phyloP scores from a whole-genome alignment of 164 flowering plant genomes.

The Houttuynia cordata region DNA sequence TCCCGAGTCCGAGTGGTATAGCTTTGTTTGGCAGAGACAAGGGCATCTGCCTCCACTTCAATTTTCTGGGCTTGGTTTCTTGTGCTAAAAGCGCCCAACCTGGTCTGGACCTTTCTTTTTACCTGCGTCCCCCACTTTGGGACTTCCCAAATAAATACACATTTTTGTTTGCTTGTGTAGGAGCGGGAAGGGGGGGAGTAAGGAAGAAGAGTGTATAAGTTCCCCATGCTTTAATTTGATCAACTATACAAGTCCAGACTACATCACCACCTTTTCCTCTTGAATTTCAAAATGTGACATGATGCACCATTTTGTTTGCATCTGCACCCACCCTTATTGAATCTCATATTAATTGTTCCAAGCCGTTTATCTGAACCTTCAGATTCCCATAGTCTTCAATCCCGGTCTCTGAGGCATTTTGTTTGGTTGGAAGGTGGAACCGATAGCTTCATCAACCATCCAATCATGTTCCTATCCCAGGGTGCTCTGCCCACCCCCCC shows the following conservation, averaged over 20 bases:
- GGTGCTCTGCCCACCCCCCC: no score
- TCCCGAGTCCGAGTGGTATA: slow-evolving; percentile 1
- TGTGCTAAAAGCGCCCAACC: slow-evolving; percentile 2
- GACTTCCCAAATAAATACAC: not conserved
- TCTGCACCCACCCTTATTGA: no score
- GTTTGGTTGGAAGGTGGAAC: slow-evolving; percentile 5
- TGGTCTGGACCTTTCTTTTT: not conserved
- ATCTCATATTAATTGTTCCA: no score
- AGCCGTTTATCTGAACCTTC: not conserved
- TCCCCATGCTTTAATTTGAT: slow-evolving; percentile 5
- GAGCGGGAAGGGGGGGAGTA: no score
- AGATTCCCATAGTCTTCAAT: no score
- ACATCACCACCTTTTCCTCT: slow-evolving; percentile 8
- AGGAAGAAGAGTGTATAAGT: no score
- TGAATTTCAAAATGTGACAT: not conserved
- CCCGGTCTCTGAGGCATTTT: not conserved
- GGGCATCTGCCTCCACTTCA: slow-evolving; percentile 4
- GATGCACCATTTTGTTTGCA: not conserved
- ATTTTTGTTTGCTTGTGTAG: no score
- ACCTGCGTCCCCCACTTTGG: slow-evolving; percentile 3
- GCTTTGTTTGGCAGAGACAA: slow-evolving; percentile 4
- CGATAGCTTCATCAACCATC: not conserved
- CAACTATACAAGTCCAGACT: not conserved
- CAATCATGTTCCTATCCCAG: slow-evolving; percentile 10
- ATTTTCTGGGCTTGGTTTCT: slow-evolving; percentile 8